A percentile compares a stretch with the other conserved stretches of the same genome.
These are phyloP conservation scores for Raphanus hybrid DNA, from an alignment of 441 rosid species.

Conservation along the genomic window DNA sequence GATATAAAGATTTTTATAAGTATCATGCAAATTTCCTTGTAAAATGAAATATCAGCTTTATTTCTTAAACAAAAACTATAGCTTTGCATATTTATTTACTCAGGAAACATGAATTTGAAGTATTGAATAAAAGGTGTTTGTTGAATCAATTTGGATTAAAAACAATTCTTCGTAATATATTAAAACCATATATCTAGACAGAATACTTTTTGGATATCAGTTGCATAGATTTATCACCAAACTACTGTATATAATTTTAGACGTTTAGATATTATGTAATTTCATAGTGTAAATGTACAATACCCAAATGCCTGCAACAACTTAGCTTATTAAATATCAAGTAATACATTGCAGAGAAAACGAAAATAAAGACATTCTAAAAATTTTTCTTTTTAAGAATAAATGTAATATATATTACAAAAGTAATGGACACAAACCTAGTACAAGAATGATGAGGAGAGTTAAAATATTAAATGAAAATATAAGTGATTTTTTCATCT, in stretches of 20 bases:
- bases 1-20: background rate
- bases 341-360: too few relatives aligned
- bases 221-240: background rate
- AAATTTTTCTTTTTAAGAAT: too few relatives aligned
- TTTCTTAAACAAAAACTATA: background rate
- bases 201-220: background rate
- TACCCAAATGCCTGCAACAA: background rate
- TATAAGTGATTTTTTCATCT: too few relatives aligned
- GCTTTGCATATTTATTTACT: background rate
- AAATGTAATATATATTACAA: too few relatives aligned
- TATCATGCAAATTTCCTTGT: background rate
- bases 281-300: background rate
- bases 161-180: background rate
- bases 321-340: background rate
- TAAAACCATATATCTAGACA: background rate
- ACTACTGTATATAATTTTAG: background rate
- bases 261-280: background rate
- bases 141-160: background rate
- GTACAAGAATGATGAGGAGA: too few relatives aligned
- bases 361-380: too few relatives aligned
- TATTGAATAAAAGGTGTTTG: background rate
- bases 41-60: background rate
- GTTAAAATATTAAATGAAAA: too few relatives aligned
- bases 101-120: background rate
- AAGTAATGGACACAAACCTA: too few relatives aligned